Base-by-base conservation (phyloP, 495 filamentous ascomycete species). In the Pyrenopolyporus hunteri region DNA sequence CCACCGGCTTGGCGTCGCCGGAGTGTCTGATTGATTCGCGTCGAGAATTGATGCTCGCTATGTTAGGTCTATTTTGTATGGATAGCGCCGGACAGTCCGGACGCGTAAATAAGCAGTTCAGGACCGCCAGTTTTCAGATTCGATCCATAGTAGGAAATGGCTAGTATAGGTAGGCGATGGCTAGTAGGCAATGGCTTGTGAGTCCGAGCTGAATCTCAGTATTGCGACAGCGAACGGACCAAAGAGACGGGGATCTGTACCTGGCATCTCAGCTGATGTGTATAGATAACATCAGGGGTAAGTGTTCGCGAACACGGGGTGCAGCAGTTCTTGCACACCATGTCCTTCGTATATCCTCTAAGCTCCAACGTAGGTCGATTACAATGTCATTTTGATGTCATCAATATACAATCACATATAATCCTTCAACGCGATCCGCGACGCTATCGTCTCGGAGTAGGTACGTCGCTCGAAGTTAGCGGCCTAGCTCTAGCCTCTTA, bases 371-470 rank as follows among this genome's bases (percentile, higher is more conserved):
- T 29, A 36, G 4, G 44, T 33, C 25, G 37, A 25, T 22, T 44
- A 13, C 32, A 31, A 32, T 50, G 22, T 47, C 33, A 54, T 23
- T 55, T 56, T 56, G 55, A 65, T 59, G 62, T 65, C 56, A 65
- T 65, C 43, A 11, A 13, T n/a, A 53, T 48, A 33, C 51, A 45
- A 56, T 52, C 14, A 13, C 11, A 53, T 48, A 33, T 56, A 45
- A 56, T 52, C 14, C 36, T 57, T 47, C 51, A 52, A 52, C 51
- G 14, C 36, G 51, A 60, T 60, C 46, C 50, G 20, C 63, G 31
- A 52, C 56, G 40, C 63, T 66, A 60, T 46, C n/a, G 43, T 19
- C 28, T 51, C 22, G 40, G 55, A 55, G 50, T 32, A 25, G 35
- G n/a, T 19, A 44, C 25, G n/a, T n/a, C n/a, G n/a, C n/a, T 58